A percentile compares a stretch with the other conserved stretches of the same genome.
These are phyloP conservation scores for Uronychia binucleata DNA, from an alignment of 73 alveolate species.

Conservation along the genomic window DNA sequence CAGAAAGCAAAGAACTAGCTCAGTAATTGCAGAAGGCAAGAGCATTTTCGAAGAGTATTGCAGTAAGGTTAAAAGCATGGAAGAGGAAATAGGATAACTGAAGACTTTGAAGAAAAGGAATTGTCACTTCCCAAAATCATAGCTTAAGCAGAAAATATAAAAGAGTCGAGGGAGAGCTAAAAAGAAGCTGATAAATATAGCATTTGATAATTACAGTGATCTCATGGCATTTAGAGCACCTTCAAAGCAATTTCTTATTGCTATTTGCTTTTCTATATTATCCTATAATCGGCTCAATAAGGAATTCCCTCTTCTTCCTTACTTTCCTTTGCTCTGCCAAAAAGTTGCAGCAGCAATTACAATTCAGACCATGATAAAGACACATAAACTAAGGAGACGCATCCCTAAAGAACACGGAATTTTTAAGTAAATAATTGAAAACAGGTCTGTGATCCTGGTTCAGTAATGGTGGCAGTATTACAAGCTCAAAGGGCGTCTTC, in stretches of 20 bases:
- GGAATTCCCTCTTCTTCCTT: not conserved
- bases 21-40: not conserved
- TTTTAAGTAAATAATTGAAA: constrained; percentile 24
- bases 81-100: not conserved
- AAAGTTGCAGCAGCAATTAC: constrained; percentile 39
- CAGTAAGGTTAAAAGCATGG: not conserved
- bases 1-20: not conserved
- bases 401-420: not conserved
- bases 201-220: constrained; percentile 19
- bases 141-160: not conserved
- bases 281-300: not conserved
- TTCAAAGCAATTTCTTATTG: not conserved
- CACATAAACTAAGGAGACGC: constrained; percentile 25
- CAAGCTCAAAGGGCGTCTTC: constrained; percentile 30
- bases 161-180: not conserved
- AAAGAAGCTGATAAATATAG: not conserved
- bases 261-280: not conserved
- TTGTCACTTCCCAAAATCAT: constrained; percentile 34
- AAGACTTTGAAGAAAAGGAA: constrained; percentile 22
- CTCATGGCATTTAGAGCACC: constrained; percentile 2
- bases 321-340: not conserved
- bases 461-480: constrained; percentile 53
- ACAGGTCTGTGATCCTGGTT: constrained; percentile 37
- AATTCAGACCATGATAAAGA: constrained; percentile 35
- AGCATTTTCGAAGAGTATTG: constrained; percentile 8